Base-by-base conservation (phyloP, 805 yeast species). In the Debaryomyces hansenii region DNA sequence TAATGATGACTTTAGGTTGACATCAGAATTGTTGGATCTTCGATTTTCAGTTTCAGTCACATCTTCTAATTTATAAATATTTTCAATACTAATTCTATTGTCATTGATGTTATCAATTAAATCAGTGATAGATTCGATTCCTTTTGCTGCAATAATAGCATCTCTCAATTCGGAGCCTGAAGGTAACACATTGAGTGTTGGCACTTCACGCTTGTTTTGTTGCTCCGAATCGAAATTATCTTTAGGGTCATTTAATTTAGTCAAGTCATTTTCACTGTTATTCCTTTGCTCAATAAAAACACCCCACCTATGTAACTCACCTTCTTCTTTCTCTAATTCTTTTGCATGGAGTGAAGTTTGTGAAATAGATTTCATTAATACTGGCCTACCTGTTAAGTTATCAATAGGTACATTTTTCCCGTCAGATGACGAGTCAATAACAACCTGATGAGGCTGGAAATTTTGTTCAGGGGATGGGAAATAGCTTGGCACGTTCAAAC, bases 271-370 rank as follows among this genome's bases (percentile, higher is more conserved):
- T 21, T 64, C 29, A 61, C 53, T 38, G 27, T 62, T 63, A 42
- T 52, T 70, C 49, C 84, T 80, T 58, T 82, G 88, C 60, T 84
- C 87, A 53, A 89, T 83, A 57, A 82, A 87, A 58, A 83, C 81
- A 15, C 96, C 96, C 83, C 90, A 83, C 67, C 86, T 83, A 64
- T 88, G 96, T 52, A 90, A 77, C 59, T 87, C 96, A 56, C 97
- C 97, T 70, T 90, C 97, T 62, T 90, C 97, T 50, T 83, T 84
- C 60, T 90, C 96, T 63, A 87, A 89, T 52, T 79, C 80, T 62
- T 81, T 84, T 12, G 90, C 89, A 57, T 86, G 82, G 9, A 78
- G 56, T 8, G 87, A 77, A 1, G 87, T 83, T 51, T 80, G 85
- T 0, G 89, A 83, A 4, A 79, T 68, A 4, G 84, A 80, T 53